Conservation (phyloP, 179 eudicot genomes). For the Patellifolia procumbens region DNA sequence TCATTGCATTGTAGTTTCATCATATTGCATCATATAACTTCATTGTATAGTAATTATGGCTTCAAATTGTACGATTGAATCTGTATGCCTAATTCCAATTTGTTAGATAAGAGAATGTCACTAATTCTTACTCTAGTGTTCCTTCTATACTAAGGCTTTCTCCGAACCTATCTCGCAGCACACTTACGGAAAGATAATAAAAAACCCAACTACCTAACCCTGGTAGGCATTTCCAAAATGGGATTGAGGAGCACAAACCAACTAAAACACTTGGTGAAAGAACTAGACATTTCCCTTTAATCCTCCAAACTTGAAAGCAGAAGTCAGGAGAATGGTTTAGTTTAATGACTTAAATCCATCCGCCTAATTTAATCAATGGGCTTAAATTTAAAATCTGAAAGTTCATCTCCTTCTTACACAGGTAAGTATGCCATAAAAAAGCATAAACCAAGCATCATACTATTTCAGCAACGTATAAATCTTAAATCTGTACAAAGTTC, state of each 20-base stretch:
- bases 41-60: constrained; percentile 19
- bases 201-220: neutral
- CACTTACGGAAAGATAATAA: neutral
- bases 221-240: neutral
- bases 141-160: neutral
- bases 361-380: neutral
- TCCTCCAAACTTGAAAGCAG: neutral
- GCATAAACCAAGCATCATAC: neutral
- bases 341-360: neutral
- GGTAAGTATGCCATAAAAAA: neutral
- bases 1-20: neutral
- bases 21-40: constrained; percentile 5
- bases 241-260: neutral
- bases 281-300: neutral
- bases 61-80: constrained; percentile 9
- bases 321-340: neutral
- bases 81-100: constrained; percentile 9
- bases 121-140: neutral
- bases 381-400: too few species aligned
- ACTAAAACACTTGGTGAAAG: neutral
- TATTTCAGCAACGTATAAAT: neutral
- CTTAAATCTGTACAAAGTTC: neutral
- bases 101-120: constrained; percentile 5
- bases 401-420: neutral
- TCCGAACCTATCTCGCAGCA: neutral